Base-by-base conservation (phyloP, 164 flowering plant genomes). In the Hamamelis virginiana region DNA sequence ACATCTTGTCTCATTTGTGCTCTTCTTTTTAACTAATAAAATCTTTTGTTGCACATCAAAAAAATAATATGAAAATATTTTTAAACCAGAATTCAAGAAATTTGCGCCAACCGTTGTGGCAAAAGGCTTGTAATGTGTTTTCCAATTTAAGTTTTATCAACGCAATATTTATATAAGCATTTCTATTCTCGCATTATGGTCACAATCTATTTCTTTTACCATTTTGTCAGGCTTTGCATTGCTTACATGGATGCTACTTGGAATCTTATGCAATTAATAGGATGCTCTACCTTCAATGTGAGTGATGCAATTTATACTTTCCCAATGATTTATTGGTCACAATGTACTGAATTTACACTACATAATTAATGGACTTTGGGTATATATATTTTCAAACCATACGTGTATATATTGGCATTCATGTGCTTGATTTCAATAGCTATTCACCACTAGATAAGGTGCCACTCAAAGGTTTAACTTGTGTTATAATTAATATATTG, bases 221-320 rank as follows among this genome's bases (percentile, higher is more conserved):
- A 15, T 64, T 21, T 41, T n/a, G 33, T 72, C 75, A 95, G 99
- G 87, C 74, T 74, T 59, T 92, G 93, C 69, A 61, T 79, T 69
- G 74, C 81, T 70, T 81, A 72, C 74, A 74, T 93, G 86, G 88
- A 84, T 81, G 84, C 87, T 61, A 75, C 84, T 13, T 84, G 89
- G 91, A 76, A 74, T 23, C 88, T 92, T 60, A 59, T 85, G 75
- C 84, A 87, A 55, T 62, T 59, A 72, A 64, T 86, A 65, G 93
- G 84, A 64, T 46, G 21, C 68, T 77, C 83, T 25, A 72, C 66
- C 61, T 81, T 96, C 66, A 80, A 43, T 80, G 99, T 92, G 68
- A 89, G 98, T 82, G n/a, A 23, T 67, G 28, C 33, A n/a, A 11
- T 50, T 13, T 16, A 56, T 11, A 57, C 62, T 56, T 41, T 1